These are phyloP conservation scores for Psilocybe cubensis DNA, from an alignment of 768 basidiomycete genomes.

Conservation along the genomic window DNA sequence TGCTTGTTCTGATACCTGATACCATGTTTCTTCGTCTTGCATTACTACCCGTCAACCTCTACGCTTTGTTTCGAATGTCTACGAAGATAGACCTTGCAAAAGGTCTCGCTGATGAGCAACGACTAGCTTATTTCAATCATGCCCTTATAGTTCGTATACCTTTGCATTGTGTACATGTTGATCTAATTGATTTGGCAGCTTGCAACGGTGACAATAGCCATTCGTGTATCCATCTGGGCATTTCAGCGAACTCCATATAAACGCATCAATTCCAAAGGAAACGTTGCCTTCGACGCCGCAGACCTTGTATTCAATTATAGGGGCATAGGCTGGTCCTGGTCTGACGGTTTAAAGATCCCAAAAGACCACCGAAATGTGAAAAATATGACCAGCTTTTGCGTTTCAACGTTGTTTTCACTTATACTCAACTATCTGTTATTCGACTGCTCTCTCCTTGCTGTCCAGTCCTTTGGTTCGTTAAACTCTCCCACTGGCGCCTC, in stretches of 20 bases:
- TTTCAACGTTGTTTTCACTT: conserved; percentile 34
- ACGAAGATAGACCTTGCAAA: too few relatives aligned
- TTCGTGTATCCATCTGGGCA: conserved; percentile 46
- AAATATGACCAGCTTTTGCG: conserved; percentile 39
- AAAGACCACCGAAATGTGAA: conserved; percentile 43
- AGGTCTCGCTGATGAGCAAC: too few relatives aligned
- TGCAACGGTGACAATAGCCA: conserved; percentile 34
- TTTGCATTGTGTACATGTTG: too few relatives aligned
- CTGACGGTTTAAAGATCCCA: conserved; percentile 43
- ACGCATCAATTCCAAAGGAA: conserved; percentile 26
- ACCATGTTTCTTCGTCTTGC: too few relatives aligned
- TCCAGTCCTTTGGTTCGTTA: conserved; percentile 52
- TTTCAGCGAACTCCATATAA: conserved; percentile 36
- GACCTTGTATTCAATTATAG: conserved; percentile 57
- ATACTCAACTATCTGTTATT: conserved; percentile 40
- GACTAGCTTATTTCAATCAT: too few relatives aligned
- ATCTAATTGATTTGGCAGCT: too few relatives aligned
- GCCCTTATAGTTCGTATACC: too few relatives aligned
- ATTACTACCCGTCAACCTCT: too few relatives aligned
- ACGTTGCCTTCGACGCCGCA: conserved; percentile 41
- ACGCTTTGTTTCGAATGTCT: too few relatives aligned
- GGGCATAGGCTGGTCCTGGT: conserved; percentile 67
- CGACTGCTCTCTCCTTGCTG: conserved; percentile 46
- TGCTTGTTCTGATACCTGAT: too few relatives aligned
- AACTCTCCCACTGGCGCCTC: conserved; percentile 34